phyloP scores from a whole-genome alignment of 164 flowering plant genomes.

The Magnolia officinalis region DNA sequence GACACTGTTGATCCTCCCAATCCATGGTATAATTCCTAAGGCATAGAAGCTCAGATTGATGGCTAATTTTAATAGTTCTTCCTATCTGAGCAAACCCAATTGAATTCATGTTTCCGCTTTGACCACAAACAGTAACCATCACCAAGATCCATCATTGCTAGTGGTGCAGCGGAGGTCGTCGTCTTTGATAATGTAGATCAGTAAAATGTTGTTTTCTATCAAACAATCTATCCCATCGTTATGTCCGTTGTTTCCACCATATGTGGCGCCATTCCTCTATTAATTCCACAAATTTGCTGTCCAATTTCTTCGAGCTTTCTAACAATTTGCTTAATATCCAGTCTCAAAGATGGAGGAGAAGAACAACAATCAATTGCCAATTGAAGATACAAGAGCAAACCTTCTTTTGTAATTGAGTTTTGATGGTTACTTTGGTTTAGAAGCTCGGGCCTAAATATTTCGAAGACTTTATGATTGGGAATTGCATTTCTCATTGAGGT shows the following conservation, averaged over 20 bases:
- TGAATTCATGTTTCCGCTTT: neutral
- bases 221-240: too few relatives aligned
- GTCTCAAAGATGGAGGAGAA: conserved; percentile 77
- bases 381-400: conserved; percentile 59
- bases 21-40: neutral
- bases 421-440: conserved; percentile 29
- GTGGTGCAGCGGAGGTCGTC: neutral
- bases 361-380: conserved; percentile 94
- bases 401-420: conserved; percentile 44
- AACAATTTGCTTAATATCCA: conserved; percentile 56
- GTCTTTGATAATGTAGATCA: neutral
- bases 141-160: neutral
- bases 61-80: neutral
- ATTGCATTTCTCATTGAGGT: conserved; percentile 56
- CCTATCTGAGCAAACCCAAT: neutral
- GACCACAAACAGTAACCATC: neutral
- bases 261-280: neutral
- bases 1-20: neutral
- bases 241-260: neutral
- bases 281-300: conserved; percentile 12
- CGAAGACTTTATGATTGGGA: conserved; percentile 47
- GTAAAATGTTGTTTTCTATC: neutral
- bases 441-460: conserved; percentile 58
- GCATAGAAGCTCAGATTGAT: neutral
- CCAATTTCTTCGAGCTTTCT: conserved; percentile 76